Evolutionary conservation across 192 early-diverging fungal species (phyloP).

Genomic region (Backusella macrospora): DNA sequence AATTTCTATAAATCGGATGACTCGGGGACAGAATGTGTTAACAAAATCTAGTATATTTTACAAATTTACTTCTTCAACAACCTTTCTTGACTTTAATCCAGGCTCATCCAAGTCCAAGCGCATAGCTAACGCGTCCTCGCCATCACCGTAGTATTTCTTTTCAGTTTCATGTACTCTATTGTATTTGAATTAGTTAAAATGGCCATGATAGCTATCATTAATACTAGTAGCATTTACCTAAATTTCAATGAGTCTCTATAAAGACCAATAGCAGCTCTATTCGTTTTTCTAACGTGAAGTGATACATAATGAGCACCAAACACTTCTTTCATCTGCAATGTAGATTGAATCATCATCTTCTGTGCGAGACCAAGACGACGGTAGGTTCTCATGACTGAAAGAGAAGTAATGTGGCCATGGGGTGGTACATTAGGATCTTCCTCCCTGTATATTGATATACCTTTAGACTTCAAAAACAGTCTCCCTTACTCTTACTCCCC

Average conservation of each 20-base stretch:
- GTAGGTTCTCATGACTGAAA: conserved; percentile 96
- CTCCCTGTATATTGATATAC: conserved; percentile 62
- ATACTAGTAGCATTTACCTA: conserved; percentile 48
- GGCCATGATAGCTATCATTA: neutral
- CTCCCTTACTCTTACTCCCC: no score
- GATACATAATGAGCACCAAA: conserved; percentile 89
- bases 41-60: conserved; percentile 1
- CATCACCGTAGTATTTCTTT: conserved; percentile 97
- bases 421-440: conserved; percentile 72
- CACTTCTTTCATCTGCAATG: conserved; percentile 86
- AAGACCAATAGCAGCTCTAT: conserved; percentile 89
- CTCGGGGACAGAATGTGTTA: no score
- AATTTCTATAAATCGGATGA: no score
- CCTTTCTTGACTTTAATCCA: conserved; percentile 27
- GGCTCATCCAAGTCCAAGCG: conserved; percentile 48
- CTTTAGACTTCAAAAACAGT: neutral
- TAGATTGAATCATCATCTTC: conserved; percentile 93
- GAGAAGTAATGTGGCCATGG: conserved; percentile 96
- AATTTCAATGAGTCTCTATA: conserved; percentile 95
- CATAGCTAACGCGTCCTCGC: conserved; percentile 90
- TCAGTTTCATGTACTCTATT: conserved; percentile 83
- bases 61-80: conserved; percentile 41
- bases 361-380: conserved; percentile 96
- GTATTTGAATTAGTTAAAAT: conserved; percentile 15
- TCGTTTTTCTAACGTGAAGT: conserved; percentile 92